Base-by-base conservation (phyloP, 2,329 filamentous ascomycete genomes). In the Grosmannia huntii region DNA sequence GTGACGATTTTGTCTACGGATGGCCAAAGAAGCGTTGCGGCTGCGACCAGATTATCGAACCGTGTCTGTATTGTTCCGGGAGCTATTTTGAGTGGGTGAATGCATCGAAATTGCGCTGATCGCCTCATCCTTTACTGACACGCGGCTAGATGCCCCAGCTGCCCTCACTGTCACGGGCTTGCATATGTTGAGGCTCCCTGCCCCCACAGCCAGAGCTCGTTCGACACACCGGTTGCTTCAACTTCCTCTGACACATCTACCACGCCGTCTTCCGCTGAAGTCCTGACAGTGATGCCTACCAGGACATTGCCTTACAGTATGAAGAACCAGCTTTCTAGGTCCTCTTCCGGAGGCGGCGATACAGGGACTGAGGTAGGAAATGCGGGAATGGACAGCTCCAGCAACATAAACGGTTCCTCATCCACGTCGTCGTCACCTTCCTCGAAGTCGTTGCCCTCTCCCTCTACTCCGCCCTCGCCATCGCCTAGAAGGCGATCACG, bases 1-100 rank as follows among this genome's bases (percentile, higher is more conserved):
- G 53, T 10, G 60, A 60, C 38, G 62, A 64, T 14, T 62, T 62
- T 49, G 61, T 64, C 36, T 59, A 57, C 21, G 61, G 61, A 5
- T 64, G 60, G 60, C 59, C 61, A 4, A 48, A 19, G 11, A 62
- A 60, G 21, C 36, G 49, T 27, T 64, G 62, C 21, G 62, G 62
- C 3, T 64, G 62, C 11, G 16, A 53, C 1, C 61, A 59, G 41
- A 38, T 64, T 11, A 62, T 64, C 33, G 61, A 60, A 16, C 53
- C 51, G 1, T 64, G 62, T 51, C 31, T 55, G 1, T 49, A 61
- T 50, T 64, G 62, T 57, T 60, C 60, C 16, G 62, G 62, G 14
- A 64, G 62, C 57, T 64, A 58, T 14, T 52, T 53, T 6, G 59
- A 56, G 62, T 64, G 28, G 46, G 62, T 60, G 11, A 14, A 4